Evolutionary conservation across 2,329 filamentous ascomycete genomes (phyloP).

Genomic region (Amauroascus niger): DNA sequence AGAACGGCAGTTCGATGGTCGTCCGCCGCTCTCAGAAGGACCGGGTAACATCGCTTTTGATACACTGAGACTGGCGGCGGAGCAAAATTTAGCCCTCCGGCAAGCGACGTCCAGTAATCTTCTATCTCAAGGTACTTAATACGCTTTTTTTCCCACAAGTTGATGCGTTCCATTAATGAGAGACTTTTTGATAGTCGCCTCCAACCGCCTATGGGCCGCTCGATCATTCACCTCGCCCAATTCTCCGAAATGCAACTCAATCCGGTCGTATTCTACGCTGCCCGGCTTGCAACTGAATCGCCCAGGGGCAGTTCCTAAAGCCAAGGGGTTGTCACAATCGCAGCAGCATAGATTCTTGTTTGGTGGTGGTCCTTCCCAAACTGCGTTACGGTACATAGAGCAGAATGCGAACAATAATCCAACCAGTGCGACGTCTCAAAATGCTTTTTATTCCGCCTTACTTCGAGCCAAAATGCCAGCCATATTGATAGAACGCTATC

Average conservation of each 20-base stretch:
- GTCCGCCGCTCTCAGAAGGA: neutral
- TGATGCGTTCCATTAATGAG: too few species aligned
- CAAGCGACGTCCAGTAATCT: neutral
- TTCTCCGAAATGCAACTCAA: slow-evolving; percentile 4
- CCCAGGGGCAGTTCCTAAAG: slow-evolving; percentile 20
- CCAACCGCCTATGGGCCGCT: neutral
- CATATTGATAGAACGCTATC: slow-evolving; percentile 82
- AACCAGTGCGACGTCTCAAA: slow-evolving; percentile 74
- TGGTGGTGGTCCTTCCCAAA: slow-evolving; percentile 38
- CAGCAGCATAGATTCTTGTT: slow-evolving; percentile 34
- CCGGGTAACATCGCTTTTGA: neutral
- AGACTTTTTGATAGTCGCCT: neutral
- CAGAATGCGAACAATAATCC: slow-evolving; percentile 90
- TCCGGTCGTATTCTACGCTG: slow-evolving; percentile 30
- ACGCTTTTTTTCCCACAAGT: neutral
- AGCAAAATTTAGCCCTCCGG: slow-evolving; percentile 9
- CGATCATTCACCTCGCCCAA: neutral
- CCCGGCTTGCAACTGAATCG: slow-evolving; percentile 23
- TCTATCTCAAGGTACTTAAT: slow-evolving; percentile 4
- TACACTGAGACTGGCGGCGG: slow-evolving; percentile 10
- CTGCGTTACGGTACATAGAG: slow-evolving; percentile 72
- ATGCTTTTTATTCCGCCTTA: slow-evolving; percentile 85
- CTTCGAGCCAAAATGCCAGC: slow-evolving; percentile 87
- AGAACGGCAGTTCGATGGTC: neutral
- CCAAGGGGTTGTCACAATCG: slow-evolving; percentile 22